Conservation (phyloP, 257 asterid genomes). For the Datura wrightii region DNA sequence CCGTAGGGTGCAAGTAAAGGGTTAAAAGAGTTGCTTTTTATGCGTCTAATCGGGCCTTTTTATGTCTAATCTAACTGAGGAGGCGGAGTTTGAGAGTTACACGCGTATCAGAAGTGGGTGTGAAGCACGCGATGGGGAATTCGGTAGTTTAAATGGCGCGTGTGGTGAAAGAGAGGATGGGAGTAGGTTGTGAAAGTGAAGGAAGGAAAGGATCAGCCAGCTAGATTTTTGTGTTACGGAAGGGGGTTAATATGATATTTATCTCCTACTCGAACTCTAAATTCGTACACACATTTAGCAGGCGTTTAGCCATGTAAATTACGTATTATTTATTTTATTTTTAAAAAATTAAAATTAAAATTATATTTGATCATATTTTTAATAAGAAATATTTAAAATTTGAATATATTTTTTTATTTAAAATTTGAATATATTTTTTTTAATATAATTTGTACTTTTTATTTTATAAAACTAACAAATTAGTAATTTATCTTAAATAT, state of each 20-base stretch:
- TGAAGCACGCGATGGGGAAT: neutral
- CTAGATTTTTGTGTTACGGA: conserved; percentile 16
- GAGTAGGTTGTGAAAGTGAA: neutral
- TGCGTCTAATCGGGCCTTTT: neutral
- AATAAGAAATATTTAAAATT: no score
- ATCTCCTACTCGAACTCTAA: neutral
- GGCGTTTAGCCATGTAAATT: no score
- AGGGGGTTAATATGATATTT: neutral
- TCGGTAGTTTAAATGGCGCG: neutral
- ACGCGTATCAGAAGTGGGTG: neutral
- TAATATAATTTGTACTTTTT: no score
- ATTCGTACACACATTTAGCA: no score
- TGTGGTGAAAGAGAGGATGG: neutral
- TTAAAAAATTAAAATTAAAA: no score
- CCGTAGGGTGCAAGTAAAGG: conserved; percentile 31
- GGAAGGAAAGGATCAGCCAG: conserved; percentile 24
- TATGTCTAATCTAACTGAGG: neutral
- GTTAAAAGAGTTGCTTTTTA: neutral
- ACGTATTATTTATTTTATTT: no score
- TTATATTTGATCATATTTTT: no score
- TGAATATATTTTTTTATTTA: no score
- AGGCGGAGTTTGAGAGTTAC: neutral
- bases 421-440: no score
- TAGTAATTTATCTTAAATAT: no score
- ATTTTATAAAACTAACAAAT: no score